Percentiles rank a stretch among this genome's conserved stretches.
Conservation (phyloP, 1,284 basidiomycete species). For the Vanrija humicola region DNA sequence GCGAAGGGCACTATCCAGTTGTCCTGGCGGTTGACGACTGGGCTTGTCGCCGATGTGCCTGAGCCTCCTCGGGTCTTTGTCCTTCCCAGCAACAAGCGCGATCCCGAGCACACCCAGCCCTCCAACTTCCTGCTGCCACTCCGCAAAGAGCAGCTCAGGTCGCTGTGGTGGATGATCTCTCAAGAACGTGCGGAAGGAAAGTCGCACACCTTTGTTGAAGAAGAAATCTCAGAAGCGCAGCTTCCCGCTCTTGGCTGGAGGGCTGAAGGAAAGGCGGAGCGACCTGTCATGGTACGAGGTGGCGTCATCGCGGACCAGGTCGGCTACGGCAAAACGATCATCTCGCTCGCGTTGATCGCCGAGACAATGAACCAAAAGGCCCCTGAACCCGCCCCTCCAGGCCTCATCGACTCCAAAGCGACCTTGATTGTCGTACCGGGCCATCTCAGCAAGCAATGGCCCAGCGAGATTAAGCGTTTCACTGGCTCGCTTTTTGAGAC, state of each 20-base stretch:
- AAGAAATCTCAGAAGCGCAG: slow-evolving; percentile 88
- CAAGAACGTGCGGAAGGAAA: slow-evolving; percentile 66
- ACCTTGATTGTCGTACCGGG: slow-evolving; percentile 84
- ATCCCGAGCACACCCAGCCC: slow-evolving; percentile 72
- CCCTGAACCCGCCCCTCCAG: slow-evolving; percentile 50
- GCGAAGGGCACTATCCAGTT: slow-evolving; percentile 55
- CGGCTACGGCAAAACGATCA: slow-evolving; percentile 94
- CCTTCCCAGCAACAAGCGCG: slow-evolving; percentile 72
- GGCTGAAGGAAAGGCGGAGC: slow-evolving; percentile 81
- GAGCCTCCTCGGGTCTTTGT: slow-evolving; percentile 56
- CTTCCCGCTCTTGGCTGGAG: slow-evolving; percentile 84
- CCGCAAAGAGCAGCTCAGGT: slow-evolving; percentile 81
- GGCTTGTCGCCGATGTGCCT: slow-evolving; percentile 46
- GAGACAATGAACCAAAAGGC: slow-evolving; percentile 56
- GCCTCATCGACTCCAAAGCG: slow-evolving; percentile 63
- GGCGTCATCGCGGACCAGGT: slow-evolving; percentile 95
- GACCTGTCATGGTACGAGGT: slow-evolving; percentile 71
- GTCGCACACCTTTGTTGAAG: slow-evolving; percentile 71
- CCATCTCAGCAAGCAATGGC: slow-evolving; percentile 86
- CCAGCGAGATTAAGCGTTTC: slow-evolving; percentile 80
- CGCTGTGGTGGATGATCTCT: slow-evolving; percentile 84
- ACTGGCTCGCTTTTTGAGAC: slow-evolving; percentile 56
- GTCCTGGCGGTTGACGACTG: slow-evolving; percentile 75
- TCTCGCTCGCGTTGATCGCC: slow-evolving; percentile 78
- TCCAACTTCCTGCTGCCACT: slow-evolving; percentile 66